Evolutionary conservation across 139 green algal genomes (phyloP).

Genomic region (Tetradesmus lagerheimii): DNA sequence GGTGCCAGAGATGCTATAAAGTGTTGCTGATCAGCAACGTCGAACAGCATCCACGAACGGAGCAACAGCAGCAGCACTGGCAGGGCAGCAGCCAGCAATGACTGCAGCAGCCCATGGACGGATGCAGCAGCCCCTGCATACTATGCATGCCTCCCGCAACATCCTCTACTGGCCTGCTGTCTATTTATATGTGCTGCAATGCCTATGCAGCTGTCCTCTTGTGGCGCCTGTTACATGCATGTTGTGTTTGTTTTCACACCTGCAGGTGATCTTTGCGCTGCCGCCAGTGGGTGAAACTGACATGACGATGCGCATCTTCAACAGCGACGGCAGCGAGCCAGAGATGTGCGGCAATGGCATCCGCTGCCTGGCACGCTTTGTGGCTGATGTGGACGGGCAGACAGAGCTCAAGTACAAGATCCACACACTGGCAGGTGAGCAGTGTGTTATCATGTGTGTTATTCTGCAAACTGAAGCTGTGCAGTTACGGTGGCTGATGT

Average conservation of each 20-base stretch:
- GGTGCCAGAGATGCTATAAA: slow-evolving; percentile 26
- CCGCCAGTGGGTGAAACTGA: slow-evolving; percentile 80
- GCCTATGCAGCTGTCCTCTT: too few species aligned
- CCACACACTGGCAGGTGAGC: slow-evolving; percentile 88
- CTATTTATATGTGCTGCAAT: neutral
- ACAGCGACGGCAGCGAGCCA: slow-evolving; percentile 96
- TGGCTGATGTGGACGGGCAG: slow-evolving; percentile 82
- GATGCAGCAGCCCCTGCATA: too few species aligned
- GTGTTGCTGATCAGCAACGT: neutral
- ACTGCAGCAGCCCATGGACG: too few species aligned
- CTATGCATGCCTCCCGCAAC: too few species aligned
- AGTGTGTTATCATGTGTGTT: neutral
- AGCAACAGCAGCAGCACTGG: neutral
- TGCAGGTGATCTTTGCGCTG: slow-evolving; percentile 93
- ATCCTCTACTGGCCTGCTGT: neutral
- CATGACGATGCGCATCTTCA: slow-evolving; percentile 98
- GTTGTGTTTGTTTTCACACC: neutral
- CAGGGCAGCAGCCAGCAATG: neutral
- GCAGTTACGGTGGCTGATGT: neutral
- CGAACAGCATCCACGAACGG: too few species aligned
- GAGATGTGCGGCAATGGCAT: slow-evolving; percentile 99
- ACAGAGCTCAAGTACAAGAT: slow-evolving; percentile 80
- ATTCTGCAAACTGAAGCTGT: neutral
- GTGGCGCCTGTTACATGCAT: too few species aligned
- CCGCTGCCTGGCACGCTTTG: slow-evolving; percentile 94